phyloP scores from a whole-genome alignment of 1,284 basidiomycete species.

The Somion occarium region DNA sequence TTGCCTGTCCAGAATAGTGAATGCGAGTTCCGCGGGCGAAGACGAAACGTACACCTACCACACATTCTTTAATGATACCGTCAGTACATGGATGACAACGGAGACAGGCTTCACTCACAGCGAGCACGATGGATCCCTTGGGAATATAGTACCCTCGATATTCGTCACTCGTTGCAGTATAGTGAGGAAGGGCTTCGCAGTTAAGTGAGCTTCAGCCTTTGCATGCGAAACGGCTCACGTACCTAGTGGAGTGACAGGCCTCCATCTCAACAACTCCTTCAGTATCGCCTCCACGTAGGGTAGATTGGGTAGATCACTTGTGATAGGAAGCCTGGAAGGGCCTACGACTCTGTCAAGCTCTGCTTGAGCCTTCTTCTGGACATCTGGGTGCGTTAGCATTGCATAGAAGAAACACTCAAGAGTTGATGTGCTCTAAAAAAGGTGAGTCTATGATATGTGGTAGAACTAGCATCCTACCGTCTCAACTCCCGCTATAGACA shows the following conservation, averaged over 20 bases:
- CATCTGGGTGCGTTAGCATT: slow-evolving; percentile 27
- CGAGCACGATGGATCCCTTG: slow-evolving; percentile 4
- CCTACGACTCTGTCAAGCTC: slow-evolving; percentile 31
- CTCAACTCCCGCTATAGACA: neutral
- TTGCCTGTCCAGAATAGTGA: neutral
- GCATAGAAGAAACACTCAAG: slow-evolving; percentile 21
- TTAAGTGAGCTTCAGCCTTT: neutral
- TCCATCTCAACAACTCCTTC: slow-evolving; percentile 24
- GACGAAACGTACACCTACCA: neutral
- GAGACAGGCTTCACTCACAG: neutral
- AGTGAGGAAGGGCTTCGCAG: slow-evolving; percentile 1
- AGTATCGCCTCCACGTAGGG: slow-evolving; percentile 30
- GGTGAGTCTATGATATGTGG: neutral
- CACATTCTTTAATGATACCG: neutral
- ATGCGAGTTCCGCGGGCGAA: neutral
- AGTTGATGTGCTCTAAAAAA: slow-evolving; percentile 15
- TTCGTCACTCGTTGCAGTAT: slow-evolving; percentile 11
- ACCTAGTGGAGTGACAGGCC: slow-evolving; percentile 7
- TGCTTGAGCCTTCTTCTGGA: slow-evolving; percentile 26
- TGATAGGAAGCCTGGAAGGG: slow-evolving; percentile 21
- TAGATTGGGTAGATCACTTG: slow-evolving; percentile 22
- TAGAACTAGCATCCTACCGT: neutral
- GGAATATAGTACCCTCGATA: slow-evolving; percentile 7
- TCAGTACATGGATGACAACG: neutral
- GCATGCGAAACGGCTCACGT: neutral